Evolutionary conservation across 441 rosid species (phyloP).

Genomic region (Theobroma grandiflorum): DNA sequence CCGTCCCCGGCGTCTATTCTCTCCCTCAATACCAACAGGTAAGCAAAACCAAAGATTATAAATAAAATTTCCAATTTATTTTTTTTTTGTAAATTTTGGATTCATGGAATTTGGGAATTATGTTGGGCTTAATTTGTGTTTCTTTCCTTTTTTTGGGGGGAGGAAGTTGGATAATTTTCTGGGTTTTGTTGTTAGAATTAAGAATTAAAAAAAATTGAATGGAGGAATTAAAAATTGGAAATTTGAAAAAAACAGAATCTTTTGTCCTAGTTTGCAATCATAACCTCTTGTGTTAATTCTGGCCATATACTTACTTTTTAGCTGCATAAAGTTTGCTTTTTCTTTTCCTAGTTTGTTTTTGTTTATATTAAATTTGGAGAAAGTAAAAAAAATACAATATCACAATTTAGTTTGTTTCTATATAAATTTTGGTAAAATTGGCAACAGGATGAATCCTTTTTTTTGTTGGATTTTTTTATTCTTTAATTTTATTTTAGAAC

Average conservation of each 20-base stretch:
- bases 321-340: background rate
- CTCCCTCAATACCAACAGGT: conserved; percentile 94
- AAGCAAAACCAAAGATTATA: background rate
- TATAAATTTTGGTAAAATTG: background rate
- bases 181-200: conserved; percentile 7
- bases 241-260: background rate
- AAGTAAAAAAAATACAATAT: background rate
- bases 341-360: background rate
- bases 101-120: background rate
- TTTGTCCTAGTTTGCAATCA: background rate
- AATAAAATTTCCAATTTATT: background rate
- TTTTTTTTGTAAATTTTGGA: background rate
- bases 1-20: conserved; percentile 63
- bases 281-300: background rate
- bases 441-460: background rate
- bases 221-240: background rate
- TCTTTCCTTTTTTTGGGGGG: background rate
- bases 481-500: background rate
- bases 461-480: background rate
- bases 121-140: background rate
- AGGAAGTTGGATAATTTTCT: background rate
- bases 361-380: background rate
- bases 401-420: too few relatives aligned
- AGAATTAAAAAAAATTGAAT: background rate
- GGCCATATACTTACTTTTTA: background rate